These are phyloP conservation scores for Lasiosphaeria ovina DNA, from an alignment of 495 filamentous ascomycete species.

Conservation along the genomic window DNA sequence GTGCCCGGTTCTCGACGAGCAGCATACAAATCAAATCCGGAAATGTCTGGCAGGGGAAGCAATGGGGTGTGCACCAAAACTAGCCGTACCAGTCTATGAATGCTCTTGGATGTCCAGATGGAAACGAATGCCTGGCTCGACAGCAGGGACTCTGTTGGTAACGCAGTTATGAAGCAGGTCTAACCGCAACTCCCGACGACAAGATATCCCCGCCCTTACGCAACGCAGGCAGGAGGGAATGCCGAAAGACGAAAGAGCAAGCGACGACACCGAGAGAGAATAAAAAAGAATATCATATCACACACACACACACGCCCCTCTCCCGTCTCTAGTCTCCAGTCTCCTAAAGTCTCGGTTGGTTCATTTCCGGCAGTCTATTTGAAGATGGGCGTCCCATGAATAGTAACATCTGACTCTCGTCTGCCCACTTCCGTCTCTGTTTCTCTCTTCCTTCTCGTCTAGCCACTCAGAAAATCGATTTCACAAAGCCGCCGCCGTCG, in stretches of 20 bases:
- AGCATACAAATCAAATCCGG: too few relatives aligned
- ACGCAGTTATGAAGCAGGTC: too few relatives aligned
- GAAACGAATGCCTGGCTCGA: too few relatives aligned
- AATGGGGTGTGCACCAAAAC: too few relatives aligned
- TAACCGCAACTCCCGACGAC: too few relatives aligned
- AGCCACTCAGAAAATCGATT: background rate
- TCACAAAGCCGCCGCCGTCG: background rate
- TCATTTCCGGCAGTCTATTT: background rate
- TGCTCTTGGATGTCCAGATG: too few relatives aligned
- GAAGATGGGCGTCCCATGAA: background rate
- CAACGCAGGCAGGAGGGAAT: too few relatives aligned
- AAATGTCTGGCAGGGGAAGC: too few relatives aligned
- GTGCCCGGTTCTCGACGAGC: too few relatives aligned
- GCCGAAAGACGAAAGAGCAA: background rate
- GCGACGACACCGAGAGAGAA: background rate
- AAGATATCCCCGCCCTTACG: too few relatives aligned
- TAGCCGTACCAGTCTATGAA: too few relatives aligned
- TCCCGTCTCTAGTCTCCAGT: slow-evolving; percentile 2
- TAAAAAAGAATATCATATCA: background rate
- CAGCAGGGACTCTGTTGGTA: too few relatives aligned
- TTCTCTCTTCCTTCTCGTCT: slow-evolving; percentile 13
- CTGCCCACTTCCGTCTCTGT: background rate
- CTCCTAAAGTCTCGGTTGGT: slow-evolving; percentile 1
- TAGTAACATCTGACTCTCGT: background rate
- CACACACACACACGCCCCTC: slow-evolving; percentile 8